Conservation (phyloP, 2,329 filamentous ascomycete species). For the Fusarium succisae region DNA sequence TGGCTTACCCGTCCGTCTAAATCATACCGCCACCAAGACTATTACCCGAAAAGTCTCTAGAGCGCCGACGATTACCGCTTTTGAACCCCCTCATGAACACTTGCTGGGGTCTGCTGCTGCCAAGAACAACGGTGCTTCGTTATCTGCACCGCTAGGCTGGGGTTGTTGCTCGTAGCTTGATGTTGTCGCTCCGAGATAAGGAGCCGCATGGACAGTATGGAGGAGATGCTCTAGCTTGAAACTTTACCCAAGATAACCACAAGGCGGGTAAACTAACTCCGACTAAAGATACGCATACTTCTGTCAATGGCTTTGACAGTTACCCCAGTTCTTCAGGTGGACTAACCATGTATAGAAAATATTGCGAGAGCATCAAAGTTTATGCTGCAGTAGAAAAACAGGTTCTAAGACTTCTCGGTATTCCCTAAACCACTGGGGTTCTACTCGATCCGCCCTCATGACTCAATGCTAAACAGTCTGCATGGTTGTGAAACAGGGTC, state of each 20-base stretch:
- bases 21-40: not conserved
- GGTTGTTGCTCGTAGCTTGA: not conserved
- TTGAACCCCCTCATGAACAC: fast-evolving
- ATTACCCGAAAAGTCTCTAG: fast-evolving
- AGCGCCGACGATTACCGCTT: not conserved
- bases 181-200: not conserved
- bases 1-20: not conserved
- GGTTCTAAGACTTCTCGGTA: not conserved
- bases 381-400: not conserved
- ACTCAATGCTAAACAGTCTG: not conserved
- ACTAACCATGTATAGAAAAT: not conserved
- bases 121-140: too few relatives aligned
- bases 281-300: not conserved
- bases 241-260: too few relatives aligned
- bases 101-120: not conserved
- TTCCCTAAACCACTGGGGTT: not conserved
- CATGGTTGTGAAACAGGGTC: not conserved
- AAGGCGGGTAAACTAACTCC: not conserved
- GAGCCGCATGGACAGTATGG: too few relatives aligned
- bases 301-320: not conserved
- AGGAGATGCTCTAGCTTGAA: too few relatives aligned
- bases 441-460: not conserved
- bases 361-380: not conserved
- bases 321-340: not conserved
- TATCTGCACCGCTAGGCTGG: not conserved